Conservation (phyloP, 2,329 filamentous ascomycete species). For the Fonsecaea erecta region DNA sequence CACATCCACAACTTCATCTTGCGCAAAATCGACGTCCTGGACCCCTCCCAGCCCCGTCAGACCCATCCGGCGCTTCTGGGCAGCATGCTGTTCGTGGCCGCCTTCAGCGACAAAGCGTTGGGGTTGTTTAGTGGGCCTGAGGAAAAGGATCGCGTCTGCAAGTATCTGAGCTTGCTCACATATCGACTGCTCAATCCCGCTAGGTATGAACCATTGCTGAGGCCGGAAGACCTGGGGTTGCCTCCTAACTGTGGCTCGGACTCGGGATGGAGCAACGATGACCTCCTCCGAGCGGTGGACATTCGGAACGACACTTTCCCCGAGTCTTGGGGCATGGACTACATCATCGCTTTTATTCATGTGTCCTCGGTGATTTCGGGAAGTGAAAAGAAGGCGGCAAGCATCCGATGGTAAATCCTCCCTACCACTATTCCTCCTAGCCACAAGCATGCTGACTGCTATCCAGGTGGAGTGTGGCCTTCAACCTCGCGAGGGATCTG, state of each 20-base stretch:
- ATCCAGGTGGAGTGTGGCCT: conserved; percentile 31
- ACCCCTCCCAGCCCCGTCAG: conserved; percentile 47
- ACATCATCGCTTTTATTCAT: conserved; percentile 35
- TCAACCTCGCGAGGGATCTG: conserved; percentile 33
- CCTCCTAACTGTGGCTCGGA: conserved; percentile 27
- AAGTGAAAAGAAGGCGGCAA: conserved; percentile 35
- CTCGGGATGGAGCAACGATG: conserved; percentile 29
- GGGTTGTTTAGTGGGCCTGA: conserved; percentile 51
- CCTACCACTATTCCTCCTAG: background rate
- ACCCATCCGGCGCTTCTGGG: conserved; percentile 53
- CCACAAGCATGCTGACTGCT: conserved; percentile 6
- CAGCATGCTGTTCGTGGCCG: conserved; percentile 56
- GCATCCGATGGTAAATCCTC: conserved; percentile 31
- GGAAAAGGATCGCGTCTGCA: conserved; percentile 43
- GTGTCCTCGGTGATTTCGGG: conserved; percentile 34
- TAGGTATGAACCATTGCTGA: conserved; percentile 35
- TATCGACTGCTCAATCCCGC: conserved; percentile 40
- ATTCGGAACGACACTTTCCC: conserved; percentile 25
- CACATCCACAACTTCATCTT: conserved; percentile 56
- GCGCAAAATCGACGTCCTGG: conserved; percentile 51
- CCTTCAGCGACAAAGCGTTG: conserved; percentile 54
- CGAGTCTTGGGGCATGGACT: conserved; percentile 33
- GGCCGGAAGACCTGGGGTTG: conserved; percentile 37
- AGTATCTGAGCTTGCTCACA: conserved; percentile 42
- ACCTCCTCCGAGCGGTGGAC: conserved; percentile 27